Base-by-base conservation (phyloP, 1,284 basidiomycete genomes). In the Ganoderma meredithae region DNA sequence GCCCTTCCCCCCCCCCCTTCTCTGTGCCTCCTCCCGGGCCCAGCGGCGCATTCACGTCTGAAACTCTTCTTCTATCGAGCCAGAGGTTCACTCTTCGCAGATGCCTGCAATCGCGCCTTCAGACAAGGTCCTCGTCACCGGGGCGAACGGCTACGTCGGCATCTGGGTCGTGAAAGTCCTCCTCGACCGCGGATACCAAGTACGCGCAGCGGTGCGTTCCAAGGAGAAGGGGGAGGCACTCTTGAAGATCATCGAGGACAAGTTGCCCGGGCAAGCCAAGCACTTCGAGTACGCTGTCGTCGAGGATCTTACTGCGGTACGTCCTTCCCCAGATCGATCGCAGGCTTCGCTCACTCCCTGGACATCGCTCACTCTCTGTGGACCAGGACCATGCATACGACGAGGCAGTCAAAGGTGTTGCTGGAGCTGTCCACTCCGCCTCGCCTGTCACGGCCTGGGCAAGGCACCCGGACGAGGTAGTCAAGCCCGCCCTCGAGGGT, bases 131-230 rank as follows among this genome's bases (percentile, higher is more conserved):
- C 76, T 81, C 40, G 79, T 82, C 58, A 79, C 80, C 31, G 83
- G 83, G 40, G 81, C 82, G 8, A 83, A 82, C 68, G 82, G 82
- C 22, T 83, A 78, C 74, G 78, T 83, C 69, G 82, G 80, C 19
- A 70, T 76, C 7, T 83, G 83, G 81, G 73, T 83, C 52, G 77
- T 82, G 7, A 74, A 74, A 13, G 62, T 62, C 1, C 78, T 84
- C 5, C 78, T 86, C 27, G 79, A 83, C 60, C 73, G 77, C 25
- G 82, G 81, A 27, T 87, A 80, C 73, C 75, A 81, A 12, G 88
- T 91, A 17, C 82, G 87, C 25, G 87, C 84, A 8, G 86, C 88
- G 0, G 88, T 90, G 8, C 83, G 89, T 22, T 83, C 84, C 0
- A 73, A 75, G 12, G 77, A 74, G 13, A 90, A 90, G 77, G 85